These are phyloP conservation scores for Solanum piurae DNA, from an alignment of 257 asterid genomes.

Conservation along the genomic window DNA sequence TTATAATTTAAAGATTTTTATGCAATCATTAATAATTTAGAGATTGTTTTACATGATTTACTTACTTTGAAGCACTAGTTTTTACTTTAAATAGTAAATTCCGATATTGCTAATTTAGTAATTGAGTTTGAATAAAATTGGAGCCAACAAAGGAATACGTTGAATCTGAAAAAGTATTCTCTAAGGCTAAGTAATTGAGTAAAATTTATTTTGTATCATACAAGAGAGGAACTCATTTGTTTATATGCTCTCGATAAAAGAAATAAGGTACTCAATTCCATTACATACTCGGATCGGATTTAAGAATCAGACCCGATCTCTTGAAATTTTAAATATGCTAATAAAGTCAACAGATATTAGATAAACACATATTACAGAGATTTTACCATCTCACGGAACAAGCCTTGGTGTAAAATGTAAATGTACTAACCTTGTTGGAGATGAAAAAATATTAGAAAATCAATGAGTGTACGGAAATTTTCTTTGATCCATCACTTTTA, in stretches of 20 bases:
- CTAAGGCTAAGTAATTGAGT: neutral
- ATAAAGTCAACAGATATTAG: neutral
- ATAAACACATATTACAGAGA: neutral
- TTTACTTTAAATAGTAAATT: neutral
- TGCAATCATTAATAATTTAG: neutral
- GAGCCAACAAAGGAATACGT: neutral
- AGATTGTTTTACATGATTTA: neutral
- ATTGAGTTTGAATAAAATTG: neutral
- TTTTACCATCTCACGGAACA: neutral
- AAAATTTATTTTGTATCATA: neutral
- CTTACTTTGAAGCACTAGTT: neutral
- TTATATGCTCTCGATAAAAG: neutral
- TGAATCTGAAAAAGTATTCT: neutral
- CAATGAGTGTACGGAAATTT: too few species aligned
- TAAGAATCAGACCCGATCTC: neutral
- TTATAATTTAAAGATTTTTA: neutral
- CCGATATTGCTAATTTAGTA: neutral
- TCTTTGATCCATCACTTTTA: too few species aligned
- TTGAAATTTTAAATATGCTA: neutral
- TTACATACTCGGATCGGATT: neutral
- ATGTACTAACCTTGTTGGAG: neutral
- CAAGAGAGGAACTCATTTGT: neutral
- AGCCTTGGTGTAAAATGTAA: neutral
- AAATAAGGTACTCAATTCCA: neutral
- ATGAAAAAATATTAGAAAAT: too few species aligned